Base-by-base conservation (phyloP, 2,329 filamentous ascomycete genomes). In the Penicillium sp. region DNA sequence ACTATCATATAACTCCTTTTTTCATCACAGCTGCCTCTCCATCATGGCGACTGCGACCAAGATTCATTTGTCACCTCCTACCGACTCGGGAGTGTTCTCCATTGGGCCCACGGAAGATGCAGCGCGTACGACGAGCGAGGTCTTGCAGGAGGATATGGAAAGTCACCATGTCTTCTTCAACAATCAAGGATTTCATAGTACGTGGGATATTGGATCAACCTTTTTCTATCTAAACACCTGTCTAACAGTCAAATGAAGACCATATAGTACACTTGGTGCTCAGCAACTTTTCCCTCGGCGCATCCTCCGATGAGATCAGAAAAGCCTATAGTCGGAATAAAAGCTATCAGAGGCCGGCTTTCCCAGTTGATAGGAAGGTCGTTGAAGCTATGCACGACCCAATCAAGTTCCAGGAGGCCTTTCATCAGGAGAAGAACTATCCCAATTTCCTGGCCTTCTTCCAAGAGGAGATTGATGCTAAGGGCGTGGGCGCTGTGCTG, bases 161-260 rank as follows among this genome's bases (percentile, higher is more conserved):
- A 75, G 75, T 29, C 84, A 92, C 63, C 89, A 96, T 67, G 87
- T 92, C 54, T 95, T 88, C 75, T 96, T 92, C 79, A 95, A 94
- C 57, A 56, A 81, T 0, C 67, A 72, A 1, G 88, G 88, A 0
- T 95, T 89, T 59, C 92, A 97, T 67, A 90, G 75, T 77, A 60
- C 19, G 65, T 63, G 18, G n/a, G n/a, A 6, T 13, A 19, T 10
- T n/a, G 8, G 31, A 19, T 51, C n/a, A 49, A 34, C 33, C 10
- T 21, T 23, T 26, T 11, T 18, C n/a, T 44, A n/a, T 34, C 45
- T 66, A 39, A 64, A n/a, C n/a, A n/a, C n/a, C n/a, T n/a, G n/a
- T n/a, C n/a, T 51, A n/a, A 6, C 13, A 24, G 5, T 8, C 10
- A 24, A 8, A 7, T 24, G 6, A 45, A 77, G 75, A 96, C 70